Evolutionary conservation across 148 eudicot genomes (phyloP), one percentile per base, ranked within the genome.

Genomic region (Suaeda aralocaspica): DNA sequence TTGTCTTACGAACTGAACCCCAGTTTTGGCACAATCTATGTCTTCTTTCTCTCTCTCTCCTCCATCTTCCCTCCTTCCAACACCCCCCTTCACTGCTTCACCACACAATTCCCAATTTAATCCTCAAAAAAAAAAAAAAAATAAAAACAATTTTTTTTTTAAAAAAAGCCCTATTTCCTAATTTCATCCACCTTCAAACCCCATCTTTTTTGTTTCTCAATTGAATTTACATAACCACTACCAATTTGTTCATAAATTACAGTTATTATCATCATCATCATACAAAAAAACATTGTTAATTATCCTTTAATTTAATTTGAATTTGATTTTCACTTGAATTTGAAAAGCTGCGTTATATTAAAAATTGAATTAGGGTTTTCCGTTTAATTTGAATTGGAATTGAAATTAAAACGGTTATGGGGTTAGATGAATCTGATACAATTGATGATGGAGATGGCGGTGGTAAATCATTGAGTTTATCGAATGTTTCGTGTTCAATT

Each of bases 401-500:
- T 7, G 34, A 31, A 21, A 2, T 16, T 22, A 49, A 55, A 30
- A 45, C 6, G 4, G 31, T 28, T 31, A 88, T 91, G 97, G 97
- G 93, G 30, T 74, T 88, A 48, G 86, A 85, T 1, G 90, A 83
- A 57, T 68, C 82, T 19, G 93, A 82, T 72, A 73, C 53, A 44
- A 48, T 73, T 50, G 92, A 76, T 31, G 89, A 80, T 64, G 67
- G 66, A 24, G 86, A 68, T 31, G 87, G 76, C 2, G 87, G 68
- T 21, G 85, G 76, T 10, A 78, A 78, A 61, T 61, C 79, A 16
- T 50, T 69, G 66, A 75, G 77, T 26, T 72, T 81, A 12, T 72
- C 81, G 16, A 61, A 64, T 11, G 85, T 82, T 48, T 81, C 87
- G 51, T 94, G 98, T 63, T 94, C 98, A 59, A 89, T 94, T 77